Base-by-base conservation (phyloP, 805 yeast genomes). In the Komagataella phaffii region DNA sequence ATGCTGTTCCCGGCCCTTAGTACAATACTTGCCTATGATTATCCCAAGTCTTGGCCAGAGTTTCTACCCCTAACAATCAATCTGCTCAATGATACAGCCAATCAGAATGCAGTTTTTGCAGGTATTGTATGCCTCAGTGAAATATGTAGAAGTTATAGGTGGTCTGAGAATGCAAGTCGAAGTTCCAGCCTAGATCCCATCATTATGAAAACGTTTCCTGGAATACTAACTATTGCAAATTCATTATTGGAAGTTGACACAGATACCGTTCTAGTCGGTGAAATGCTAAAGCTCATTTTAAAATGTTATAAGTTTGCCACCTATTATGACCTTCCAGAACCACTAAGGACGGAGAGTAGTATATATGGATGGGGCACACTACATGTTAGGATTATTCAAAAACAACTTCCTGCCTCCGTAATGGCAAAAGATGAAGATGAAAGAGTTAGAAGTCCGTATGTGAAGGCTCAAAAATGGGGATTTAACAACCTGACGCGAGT, bases 401-500 rank as follows among this genome's bases (percentile, higher is more conserved):
- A 79, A 68, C 70, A 69, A 7, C 67, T 81, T 18, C 93, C 95
- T 1, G 54, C 61, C 0, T 73, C 74, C 46, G 78, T 80, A 1
- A 53, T 73, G 54, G 70, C 72, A 17, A 58, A 76, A n/a, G 81
- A 79, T 49, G 72, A 71, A 6, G 75, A 77, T 19, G 83, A 79
- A 45, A 71, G 79, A 49, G 71, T 68, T 49, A 57, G 66, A 18
- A 71, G 76, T 58, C 83, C 80, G 49, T 85, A 84, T 84, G 82
- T 71, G 61, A 91, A 80, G 67, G 77, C 80, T 58, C 90, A 77
- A 69, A 93, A 91, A 64, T 91, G 98, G 97, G 79, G 95, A 0
- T 81, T 81, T 60, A 88, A 88, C 21, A 88, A 87, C 63, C 63
- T 90, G 45, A 76, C 74, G 57, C 77, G 95, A 57, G 63, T 89